phyloP scores from a whole-genome alignment of 2,329 filamentous ascomycete genomes.

The Scortechinia acanthostroma region DNA sequence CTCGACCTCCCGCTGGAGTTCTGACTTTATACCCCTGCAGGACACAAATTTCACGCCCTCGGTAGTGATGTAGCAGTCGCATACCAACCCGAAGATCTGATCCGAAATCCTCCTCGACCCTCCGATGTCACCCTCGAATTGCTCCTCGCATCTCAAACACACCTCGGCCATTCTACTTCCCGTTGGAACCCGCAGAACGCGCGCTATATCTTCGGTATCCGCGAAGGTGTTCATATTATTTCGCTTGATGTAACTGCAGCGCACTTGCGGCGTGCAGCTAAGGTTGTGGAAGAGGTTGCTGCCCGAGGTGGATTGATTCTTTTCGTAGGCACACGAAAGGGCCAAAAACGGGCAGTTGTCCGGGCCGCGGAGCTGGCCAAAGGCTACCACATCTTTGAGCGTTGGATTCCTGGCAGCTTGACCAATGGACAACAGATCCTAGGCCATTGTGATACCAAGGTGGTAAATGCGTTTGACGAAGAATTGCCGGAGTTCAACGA shows the following conservation, averaged over 20 bases:
- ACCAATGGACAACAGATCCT: conserved; percentile 69
- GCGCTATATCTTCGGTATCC: conserved; percentile 66
- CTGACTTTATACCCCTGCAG: too few species aligned
- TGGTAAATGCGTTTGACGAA: conserved; percentile 55
- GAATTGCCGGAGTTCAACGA: conserved; percentile 36
- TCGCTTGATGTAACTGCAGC: conserved; percentile 63
- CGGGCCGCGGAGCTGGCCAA: conserved; percentile 53
- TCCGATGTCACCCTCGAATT: conserved; percentile 63
- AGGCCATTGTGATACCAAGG: conserved; percentile 48
- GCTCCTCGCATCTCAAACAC: conserved; percentile 55
- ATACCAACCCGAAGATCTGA: conserved; percentile 44
- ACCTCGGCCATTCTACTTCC: conserved; percentile 64
- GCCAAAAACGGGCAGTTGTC: conserved; percentile 55
- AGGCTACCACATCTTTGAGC: conserved; percentile 65
- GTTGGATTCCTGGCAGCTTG: conserved; percentile 66
- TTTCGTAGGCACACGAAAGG: conserved; percentile 62
- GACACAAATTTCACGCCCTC: conserved; percentile 5
- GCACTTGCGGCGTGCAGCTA: conserved; percentile 61
- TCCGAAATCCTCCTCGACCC: conserved; percentile 49
- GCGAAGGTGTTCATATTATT: conserved; percentile 66
- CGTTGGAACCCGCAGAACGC: conserved; percentile 71
- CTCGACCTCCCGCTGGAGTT: too few species aligned
- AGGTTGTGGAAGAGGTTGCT: conserved; percentile 62
- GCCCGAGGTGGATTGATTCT: conserved; percentile 59
- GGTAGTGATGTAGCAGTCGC: conserved; percentile 21